Evolutionary conservation across 805 yeast genomes (phyloP).

Genomic region (Kluyveromyces aestuarii): DNA sequence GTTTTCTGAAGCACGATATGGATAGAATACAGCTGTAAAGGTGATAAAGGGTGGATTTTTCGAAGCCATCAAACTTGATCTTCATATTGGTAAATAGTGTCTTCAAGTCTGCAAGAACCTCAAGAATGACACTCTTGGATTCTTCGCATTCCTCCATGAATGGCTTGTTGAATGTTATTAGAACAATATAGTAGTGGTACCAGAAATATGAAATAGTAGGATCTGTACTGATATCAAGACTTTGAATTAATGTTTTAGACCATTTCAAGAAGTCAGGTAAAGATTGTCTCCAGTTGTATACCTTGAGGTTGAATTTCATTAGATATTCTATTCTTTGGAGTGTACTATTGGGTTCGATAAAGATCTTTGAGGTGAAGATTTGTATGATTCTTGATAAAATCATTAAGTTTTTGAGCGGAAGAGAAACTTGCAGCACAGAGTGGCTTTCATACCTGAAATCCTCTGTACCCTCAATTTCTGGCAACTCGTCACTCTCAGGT

Average conservation of each 20-base stretch:
- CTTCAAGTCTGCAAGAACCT: slow-evolving; percentile 22
- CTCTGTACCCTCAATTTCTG: slow-evolving; percentile 55
- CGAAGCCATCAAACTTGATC: slow-evolving; percentile 14
- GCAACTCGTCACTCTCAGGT: slow-evolving; percentile 49
- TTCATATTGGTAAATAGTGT: slow-evolving; percentile 22
- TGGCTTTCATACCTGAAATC: slow-evolving; percentile 38
- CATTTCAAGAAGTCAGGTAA: slow-evolving; percentile 44
- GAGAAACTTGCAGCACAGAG: slow-evolving; percentile 24
- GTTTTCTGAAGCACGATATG: slow-evolving; percentile 20
- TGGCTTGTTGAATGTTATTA: slow-evolving; percentile 52
- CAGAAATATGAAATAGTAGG: slow-evolving; percentile 46
- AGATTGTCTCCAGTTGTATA: slow-evolving; percentile 41
- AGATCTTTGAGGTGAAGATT: slow-evolving; percentile 28
- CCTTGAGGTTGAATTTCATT: slow-evolving; percentile 38
- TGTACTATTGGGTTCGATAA: slow-evolving; percentile 26
- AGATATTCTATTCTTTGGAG: slow-evolving; percentile 30
- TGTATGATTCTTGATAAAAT: slow-evolving; percentile 33
- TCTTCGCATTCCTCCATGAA: slow-evolving; percentile 37
- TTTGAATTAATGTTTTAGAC: slow-evolving; percentile 33
- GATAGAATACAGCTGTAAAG: slow-evolving; percentile 28
- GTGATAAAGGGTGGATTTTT: slow-evolving; percentile 23
- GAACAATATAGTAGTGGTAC: slow-evolving; percentile 49
- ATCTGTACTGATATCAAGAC: slow-evolving; percentile 36
- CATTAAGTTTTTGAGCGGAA: slow-evolving; percentile 35
- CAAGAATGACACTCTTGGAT: slow-evolving; percentile 21